Base-by-base conservation (phyloP, 306 rosid genomes). In the Glycyrrhiza uralensis region DNA sequence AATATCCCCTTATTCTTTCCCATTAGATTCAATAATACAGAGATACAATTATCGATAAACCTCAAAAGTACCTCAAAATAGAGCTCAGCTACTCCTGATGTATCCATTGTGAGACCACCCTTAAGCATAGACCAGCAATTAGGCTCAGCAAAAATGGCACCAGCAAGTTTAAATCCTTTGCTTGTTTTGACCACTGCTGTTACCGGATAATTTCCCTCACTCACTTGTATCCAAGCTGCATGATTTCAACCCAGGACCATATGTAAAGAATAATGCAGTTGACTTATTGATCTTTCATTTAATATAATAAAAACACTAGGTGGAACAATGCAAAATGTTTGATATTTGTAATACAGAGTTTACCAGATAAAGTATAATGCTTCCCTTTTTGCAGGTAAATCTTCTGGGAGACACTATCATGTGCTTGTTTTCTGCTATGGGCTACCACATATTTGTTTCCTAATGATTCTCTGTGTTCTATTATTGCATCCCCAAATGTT, bases 51-150 rank as follows among this genome's bases (percentile, higher is more conserved):
- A 29, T 6, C 9, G 14, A 57, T 2, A 57, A 7, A 6, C 1
- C 6, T 7, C 19, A 1, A 7, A 20, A 51, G 8, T 73, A 89
- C 96, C 93, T 92, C 79, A 18, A 89, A 92, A 72, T 77, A 87
- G 32, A 92, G 90, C 19, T 82, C 67, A 3, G 86, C 90, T 0
- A 77, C 51, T 23, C 86, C 85, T 3, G 96, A 79, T 26, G 75
- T 79, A 47, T 81, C 46, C 0, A 65, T 85, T 2, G 79, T 57
- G 41, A 89, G 44, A 56, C 96, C 97, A 72, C 93, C 96, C 80
- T 92, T 89, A 26, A 92, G 86, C 91, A 92, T 82, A 50, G 96
- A 89, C 97, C 96, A 89, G 52, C 96, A 92, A 8, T 68, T 81
- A 17, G 83, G 60, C 73, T 87, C 66, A 1, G 90, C 96, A 18